A percentile compares a stretch with the other conserved stretches of the same genome.
phyloP scores from a whole-genome alignment of 768 basidiomycete genomes.

The Boletus huronensis region DNA sequence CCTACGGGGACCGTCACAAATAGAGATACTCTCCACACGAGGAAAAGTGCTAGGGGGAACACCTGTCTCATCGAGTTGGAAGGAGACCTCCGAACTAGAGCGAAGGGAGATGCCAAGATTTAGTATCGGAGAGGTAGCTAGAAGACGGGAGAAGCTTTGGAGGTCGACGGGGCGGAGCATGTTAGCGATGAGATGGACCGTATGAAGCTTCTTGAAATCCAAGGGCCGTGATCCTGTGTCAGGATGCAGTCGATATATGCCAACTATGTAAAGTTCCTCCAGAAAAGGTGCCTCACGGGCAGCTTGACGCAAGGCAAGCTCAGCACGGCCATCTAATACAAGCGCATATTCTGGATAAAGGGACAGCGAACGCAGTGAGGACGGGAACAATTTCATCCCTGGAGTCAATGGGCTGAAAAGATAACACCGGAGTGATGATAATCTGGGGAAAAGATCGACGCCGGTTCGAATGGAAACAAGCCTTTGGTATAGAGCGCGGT shows the following conservation, averaged over 20 bases:
- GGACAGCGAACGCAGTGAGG: conserved; percentile 11
- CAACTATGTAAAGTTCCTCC: conserved; percentile 6
- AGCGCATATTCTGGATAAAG: neutral
- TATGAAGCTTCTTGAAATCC: conserved; percentile 2
- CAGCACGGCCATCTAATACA: conserved; percentile 11
- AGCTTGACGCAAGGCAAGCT: conserved; percentile 13
- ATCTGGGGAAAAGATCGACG: conserved; percentile 11
- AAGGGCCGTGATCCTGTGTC: neutral
- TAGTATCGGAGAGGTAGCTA: conserved; percentile 5
- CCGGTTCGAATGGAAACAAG: conserved; percentile 10
- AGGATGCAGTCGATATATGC: neutral
- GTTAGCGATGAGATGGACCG: conserved; percentile 4
- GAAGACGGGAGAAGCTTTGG: conserved; percentile 4
- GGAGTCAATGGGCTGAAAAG: conserved; percentile 10
- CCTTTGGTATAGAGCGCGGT: conserved; percentile 17
- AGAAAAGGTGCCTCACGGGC: conserved; percentile 13
- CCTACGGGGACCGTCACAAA: conserved; percentile 2
- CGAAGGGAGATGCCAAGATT: conserved; percentile 6
- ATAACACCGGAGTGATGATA: conserved; percentile 9
- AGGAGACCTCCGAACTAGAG: neutral
- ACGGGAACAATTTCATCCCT: conserved; percentile 14
- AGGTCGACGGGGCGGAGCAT: conserved; percentile 9
- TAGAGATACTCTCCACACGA: conserved; percentile 1
- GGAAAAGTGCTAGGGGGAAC: neutral
- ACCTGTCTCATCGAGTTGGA: neutral